Evolutionary conservation across 148 eudicot genomes (phyloP), one percentile per base, ranked within the genome.

Genomic region (Polygonum maritimum): DNA sequence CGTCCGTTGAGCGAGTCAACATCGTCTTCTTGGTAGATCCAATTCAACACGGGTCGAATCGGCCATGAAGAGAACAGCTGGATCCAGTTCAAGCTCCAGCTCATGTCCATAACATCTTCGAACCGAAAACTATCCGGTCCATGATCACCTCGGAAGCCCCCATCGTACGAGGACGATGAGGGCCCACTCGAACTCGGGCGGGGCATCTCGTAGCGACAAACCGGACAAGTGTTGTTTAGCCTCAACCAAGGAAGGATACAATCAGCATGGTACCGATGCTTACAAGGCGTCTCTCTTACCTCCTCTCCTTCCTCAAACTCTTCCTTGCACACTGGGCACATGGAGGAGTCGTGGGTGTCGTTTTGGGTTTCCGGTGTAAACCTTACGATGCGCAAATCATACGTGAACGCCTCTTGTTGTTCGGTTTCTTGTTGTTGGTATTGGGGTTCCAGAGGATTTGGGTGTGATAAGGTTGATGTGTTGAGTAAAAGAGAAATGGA

Each of bases 211-310:
- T 40, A 85, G 0, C 97, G 88, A 77, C 97, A 91, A 36, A 91
- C 89, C 0, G 97, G 97, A 57, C 97, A 91, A 6, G 93, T 86
- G 73, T 89, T 85, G 36, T 88, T 86, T 0, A 82, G 74, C n/a
- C 71, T 77, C 75, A 91, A 79, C 97, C 97, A 91, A 4, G 97
- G 90, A n/a, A 82, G 40, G 7, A 91, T 88, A 39, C 97, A 91
- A 54, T 79, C 86, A 0, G 84, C 60, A 79, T 91, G 97, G 57
- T 91, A 91, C 71, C 84, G 82, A 76, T 91, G 93, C 48, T 69
- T 84, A 76, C 97, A 91, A 2, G 87, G 87, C 76, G 88, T 80
- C 69, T 77, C 83, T 70, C 55, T 80, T 10, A 83, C 83, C 58
- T 84, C 80, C 45, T 69, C 83, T 3, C 86, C 88, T 9, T 87